These are phyloP conservation scores for Talaromyces sp. DNA, from an alignment of 2,329 filamentous ascomycete genomes.

Conservation along the genomic window DNA sequence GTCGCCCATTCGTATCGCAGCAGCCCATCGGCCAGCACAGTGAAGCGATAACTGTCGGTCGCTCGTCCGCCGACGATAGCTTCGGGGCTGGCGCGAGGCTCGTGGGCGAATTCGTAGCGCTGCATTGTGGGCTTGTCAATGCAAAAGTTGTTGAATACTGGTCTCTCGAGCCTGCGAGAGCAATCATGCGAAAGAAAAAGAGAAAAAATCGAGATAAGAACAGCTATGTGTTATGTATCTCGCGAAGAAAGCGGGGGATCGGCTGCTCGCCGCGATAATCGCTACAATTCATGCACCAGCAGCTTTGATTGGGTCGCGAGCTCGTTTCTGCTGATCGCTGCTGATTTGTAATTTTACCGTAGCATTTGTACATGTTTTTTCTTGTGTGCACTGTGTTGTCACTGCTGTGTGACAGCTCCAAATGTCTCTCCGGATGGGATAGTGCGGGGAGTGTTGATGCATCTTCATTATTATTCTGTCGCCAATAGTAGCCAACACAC, in stretches of 20 bases:
- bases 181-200: not conserved
- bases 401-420: not conserved
- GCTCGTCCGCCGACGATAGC: conserved; percentile 41
- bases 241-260: not conserved
- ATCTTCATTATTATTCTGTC: not conserved
- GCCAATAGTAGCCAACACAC: not conserved
- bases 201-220: no score
- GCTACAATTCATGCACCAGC: not conserved
- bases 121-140: not conserved
- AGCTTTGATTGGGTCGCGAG: not conserved
- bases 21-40: conserved; percentile 52
- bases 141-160: not conserved
- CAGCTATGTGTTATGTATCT: no score
- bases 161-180: not conserved
- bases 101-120: conserved; percentile 25
- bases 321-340: not conserved
- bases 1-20: conserved; percentile 60
- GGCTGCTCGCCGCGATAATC: not conserved
- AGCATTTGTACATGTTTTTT: not conserved
- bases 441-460: not conserved
- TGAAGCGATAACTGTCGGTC: conserved; percentile 53
- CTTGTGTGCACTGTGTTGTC: not conserved
- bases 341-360: not conserved
- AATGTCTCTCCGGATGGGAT: not conserved
- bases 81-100: conserved; percentile 33